phyloP scores from a whole-genome alignment of 1,284 basidiomycete genomes.

The Malassezia globosa region DNA sequence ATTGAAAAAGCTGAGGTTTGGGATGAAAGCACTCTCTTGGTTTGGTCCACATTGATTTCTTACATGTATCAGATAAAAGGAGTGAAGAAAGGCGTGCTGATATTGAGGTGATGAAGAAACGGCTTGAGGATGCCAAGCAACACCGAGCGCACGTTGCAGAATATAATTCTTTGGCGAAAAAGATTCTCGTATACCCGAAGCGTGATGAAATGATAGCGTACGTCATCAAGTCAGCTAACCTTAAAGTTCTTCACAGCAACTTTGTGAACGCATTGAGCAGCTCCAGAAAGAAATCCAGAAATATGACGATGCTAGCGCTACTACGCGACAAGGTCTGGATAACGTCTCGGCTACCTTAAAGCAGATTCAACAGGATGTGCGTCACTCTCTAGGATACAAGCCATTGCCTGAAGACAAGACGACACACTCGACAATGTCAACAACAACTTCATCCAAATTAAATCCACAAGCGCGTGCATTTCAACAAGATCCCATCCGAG shows the following conservation, averaged over 20 bases:
- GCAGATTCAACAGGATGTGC: background rate
- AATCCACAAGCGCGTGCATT: background rate
- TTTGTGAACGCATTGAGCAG: background rate
- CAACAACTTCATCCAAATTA: background rate
- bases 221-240: background rate
- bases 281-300: constrained; percentile 1
- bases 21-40: too few relatives aligned
- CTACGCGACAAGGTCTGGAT: background rate
- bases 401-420: background rate
- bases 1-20: too few relatives aligned
- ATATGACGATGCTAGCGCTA: background rate
- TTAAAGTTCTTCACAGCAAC: constrained; percentile 1
- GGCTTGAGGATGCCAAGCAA: background rate
- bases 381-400: background rate
- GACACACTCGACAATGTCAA: too few relatives aligned
- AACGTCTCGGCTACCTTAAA: background rate
- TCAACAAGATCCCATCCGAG: too few relatives aligned
- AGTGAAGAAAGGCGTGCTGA: background rate
- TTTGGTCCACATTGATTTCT: too few relatives aligned
- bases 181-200: constrained; percentile 16
- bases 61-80: background rate
- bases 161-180: constrained; percentile 13
- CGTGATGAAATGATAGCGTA: constrained; percentile 12
- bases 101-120: background rate
- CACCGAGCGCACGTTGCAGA: constrained; percentile 1